These are phyloP conservation scores for Colletotrichum gigasporum DNA, from an alignment of 2,329 filamentous ascomycete genomes.

Conservation along the genomic window DNA sequence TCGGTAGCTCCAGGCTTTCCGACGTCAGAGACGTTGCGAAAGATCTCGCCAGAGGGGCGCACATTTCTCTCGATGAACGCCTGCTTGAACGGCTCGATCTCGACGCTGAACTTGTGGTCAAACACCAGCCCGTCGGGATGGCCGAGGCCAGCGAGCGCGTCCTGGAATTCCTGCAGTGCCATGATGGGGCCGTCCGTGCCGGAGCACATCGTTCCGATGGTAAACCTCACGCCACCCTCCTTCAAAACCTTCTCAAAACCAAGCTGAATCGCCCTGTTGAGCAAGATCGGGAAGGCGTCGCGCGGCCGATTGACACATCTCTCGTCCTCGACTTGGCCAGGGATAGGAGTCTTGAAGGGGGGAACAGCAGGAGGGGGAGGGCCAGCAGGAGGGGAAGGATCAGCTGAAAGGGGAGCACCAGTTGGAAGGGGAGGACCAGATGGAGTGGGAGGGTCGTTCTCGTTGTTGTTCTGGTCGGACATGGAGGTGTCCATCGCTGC, in stretches of 20 bases:
- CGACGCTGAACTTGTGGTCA: slow-evolving; percentile 68
- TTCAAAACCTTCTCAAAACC: slow-evolving; percentile 37
- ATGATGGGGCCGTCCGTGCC: slow-evolving; percentile 81
- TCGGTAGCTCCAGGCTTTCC: slow-evolving; percentile 43
- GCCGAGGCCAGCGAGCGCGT: slow-evolving; percentile 46
- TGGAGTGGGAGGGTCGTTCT: no score
- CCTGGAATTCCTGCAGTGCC: slow-evolving; percentile 66
- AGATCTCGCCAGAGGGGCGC: slow-evolving; percentile 56
- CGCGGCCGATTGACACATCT: slow-evolving; percentile 13
- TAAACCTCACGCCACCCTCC: slow-evolving; percentile 40
- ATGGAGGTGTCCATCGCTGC: no score
- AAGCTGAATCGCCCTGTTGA: slow-evolving; percentile 19
- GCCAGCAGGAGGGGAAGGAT: not conserved
- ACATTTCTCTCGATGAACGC: slow-evolving; percentile 72
- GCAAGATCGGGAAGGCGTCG: slow-evolving; percentile 22
- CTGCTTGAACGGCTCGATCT: slow-evolving; percentile 72
- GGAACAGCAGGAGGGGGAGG: not conserved
- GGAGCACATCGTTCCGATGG: slow-evolving; percentile 79
- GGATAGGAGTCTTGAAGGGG: not conserved
- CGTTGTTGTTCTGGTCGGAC: no score
- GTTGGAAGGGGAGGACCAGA: not conserved
- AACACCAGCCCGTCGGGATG: slow-evolving; percentile 50
- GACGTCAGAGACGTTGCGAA: slow-evolving; percentile 68
- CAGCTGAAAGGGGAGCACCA: not conserved
- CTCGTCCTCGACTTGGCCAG: not conserved